phyloP scores from a whole-genome alignment of 257 asterid genomes.

The Asclepias syriaca region DNA sequence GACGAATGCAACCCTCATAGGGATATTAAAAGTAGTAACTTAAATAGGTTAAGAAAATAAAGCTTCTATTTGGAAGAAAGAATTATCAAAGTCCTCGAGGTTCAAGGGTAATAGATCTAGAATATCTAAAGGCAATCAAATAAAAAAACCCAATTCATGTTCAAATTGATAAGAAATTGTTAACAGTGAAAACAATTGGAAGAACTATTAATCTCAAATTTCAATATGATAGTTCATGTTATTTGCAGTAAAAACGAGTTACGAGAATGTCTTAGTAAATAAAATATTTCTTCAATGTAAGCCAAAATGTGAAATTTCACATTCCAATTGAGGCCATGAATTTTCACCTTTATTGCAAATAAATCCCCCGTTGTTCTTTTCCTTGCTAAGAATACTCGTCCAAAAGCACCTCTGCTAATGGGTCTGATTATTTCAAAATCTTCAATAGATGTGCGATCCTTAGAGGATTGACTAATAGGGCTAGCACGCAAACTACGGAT shows the following conservation, averaged over 20 bases:
- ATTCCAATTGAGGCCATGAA: background rate
- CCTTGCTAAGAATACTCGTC: slow-evolving; percentile 88
- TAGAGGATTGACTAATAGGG: slow-evolving; percentile 75
- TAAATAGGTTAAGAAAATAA: background rate
- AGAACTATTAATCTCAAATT: background rate
- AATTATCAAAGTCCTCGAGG: background rate
- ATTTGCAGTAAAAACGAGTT: background rate
- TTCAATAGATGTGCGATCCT: slow-evolving; percentile 91
- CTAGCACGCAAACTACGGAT: slow-evolving; percentile 87
- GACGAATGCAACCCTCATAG: background rate
- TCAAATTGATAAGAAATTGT: background rate
- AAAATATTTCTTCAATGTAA: background rate
- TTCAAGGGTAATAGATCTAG: background rate
- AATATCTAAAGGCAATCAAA: background rate
- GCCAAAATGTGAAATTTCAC: background rate
- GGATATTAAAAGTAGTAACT: background rate
- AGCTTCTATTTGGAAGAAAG: background rate
- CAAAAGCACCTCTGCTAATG: slow-evolving; percentile 98
- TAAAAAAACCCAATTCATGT: background rate
- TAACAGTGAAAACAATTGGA: background rate
- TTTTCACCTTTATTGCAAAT: slow-evolving; percentile 86
- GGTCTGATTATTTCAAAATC: slow-evolving; percentile 99
- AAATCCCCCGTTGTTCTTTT: slow-evolving; percentile 97
- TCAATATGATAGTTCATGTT: background rate
- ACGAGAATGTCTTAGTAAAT: background rate